Base-by-base conservation (phyloP, 768 basidiomycete species). In the Trametes cinnabarina region DNA sequence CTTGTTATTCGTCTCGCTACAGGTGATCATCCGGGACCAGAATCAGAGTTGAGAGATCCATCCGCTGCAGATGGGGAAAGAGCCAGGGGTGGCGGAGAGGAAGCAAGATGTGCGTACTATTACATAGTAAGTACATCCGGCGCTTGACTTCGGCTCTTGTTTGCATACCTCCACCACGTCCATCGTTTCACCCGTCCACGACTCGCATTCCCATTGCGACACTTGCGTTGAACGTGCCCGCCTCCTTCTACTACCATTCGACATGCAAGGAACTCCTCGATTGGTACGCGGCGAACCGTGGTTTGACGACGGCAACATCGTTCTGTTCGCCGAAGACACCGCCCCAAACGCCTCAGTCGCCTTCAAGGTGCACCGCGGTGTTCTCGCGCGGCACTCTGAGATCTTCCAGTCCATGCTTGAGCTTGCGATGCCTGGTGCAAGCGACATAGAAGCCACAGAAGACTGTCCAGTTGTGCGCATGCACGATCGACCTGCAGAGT, bases 221-320 rank as follows among this genome's bases (percentile, higher is more conserved):
- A n/a, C n/a, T n/a, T n/a, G n/a, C n/a, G 3, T 20, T 22, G 30
- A 12, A 32, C 30, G 30, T 32, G 30, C 6, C 30, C n/a, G n/a
- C 30, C 30, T 32, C 30, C 12, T 32, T 12, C 6, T 32, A 32
- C 30, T 12, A 32, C 30, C 12, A 6, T 12, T 32, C 30, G 30
- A 12, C 30, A 32, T 39, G 37, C 37, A 39, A 15, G n/a, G 17
- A 15, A 32, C 48, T 3, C 60, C 58, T 4, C 12, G 10, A 9
- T 47, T 55, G 30, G 63, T 54, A 40, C 68, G 66, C 22, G 72
- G 71, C 25, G 71, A 83, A 71, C 82, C 81, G 15, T 84, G 80
- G 80, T 82, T 86, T 63, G 80, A 83, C 22, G 83, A 84, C 61
- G 83, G 83, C 17, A 86, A 84, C 65, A 74, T 85, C 46, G 69